These are phyloP conservation scores for Saprolegnia diclina DNA, from an alignment of 352 stramenopile genomes.

Conservation along the genomic window DNA sequence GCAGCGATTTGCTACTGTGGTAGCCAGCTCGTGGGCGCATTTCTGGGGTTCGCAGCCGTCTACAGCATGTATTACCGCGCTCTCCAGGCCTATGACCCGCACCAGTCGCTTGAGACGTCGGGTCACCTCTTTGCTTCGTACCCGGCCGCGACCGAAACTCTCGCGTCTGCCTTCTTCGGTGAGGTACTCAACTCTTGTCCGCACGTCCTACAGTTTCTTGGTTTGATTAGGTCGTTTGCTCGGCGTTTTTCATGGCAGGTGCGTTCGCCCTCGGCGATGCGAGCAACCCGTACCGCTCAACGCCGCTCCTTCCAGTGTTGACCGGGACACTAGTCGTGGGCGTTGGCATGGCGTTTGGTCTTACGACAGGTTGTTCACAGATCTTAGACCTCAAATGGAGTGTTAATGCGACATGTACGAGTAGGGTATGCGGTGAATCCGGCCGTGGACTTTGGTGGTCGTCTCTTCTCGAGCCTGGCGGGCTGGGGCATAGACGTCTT, in stretches of 20 bases:
- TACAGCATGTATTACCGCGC: slow-evolving; percentile 52
- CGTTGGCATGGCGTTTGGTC: slow-evolving; percentile 66
- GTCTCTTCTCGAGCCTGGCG: slow-evolving; percentile 38
- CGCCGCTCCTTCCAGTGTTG: slow-evolving; percentile 37
- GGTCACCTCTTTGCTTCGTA: slow-evolving; percentile 51
- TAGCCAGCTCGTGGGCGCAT: slow-evolving; percentile 48
- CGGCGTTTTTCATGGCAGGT: slow-evolving; percentile 45
- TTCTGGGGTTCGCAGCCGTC: slow-evolving; percentile 41
- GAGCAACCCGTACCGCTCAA: slow-evolving; percentile 45
- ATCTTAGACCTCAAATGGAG: no score
- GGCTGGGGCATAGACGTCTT: slow-evolving; percentile 47
- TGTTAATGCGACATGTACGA: neutral
- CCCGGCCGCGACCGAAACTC: slow-evolving; percentile 37
- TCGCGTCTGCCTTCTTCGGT: slow-evolving; percentile 48
- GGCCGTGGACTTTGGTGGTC: slow-evolving; percentile 44
- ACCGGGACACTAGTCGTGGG: slow-evolving; percentile 48
- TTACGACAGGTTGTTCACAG: slow-evolving; percentile 60
- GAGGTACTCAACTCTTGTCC: slow-evolving; percentile 31
- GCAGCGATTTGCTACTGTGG: slow-evolving; percentile 53
- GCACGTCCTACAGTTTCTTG: no score
- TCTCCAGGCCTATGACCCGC: slow-evolving; percentile 44
- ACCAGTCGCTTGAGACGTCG: slow-evolving; percentile 34
- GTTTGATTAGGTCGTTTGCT: slow-evolving; percentile 33
- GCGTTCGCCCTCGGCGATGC: slow-evolving; percentile 51
- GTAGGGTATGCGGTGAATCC: slow-evolving; percentile 60